Percentiles rank a stretch among this genome's conserved stretches.
Conservation (phyloP, 2,329 filamentous ascomycete species). For the Sclerotinia trifoliorum region DNA sequence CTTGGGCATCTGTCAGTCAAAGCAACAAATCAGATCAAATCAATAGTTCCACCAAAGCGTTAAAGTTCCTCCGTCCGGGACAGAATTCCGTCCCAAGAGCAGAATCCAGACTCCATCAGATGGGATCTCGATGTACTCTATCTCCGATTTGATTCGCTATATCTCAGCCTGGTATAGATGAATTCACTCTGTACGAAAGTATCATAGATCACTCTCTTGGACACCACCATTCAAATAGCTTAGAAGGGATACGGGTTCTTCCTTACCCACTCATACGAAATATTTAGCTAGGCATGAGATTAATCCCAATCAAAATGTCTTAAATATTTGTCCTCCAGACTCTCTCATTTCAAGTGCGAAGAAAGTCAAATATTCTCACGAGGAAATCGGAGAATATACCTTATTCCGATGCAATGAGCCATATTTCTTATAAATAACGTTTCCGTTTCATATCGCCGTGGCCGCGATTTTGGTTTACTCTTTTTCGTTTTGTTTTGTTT, state of each 20-base stretch:
- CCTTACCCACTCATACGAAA: background rate
- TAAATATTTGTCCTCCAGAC: no score
- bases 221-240: background rate
- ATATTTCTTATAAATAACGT: background rate
- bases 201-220: background rate
- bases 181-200: constrained; percentile 1
- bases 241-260: background rate
- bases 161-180: constrained; percentile 10
- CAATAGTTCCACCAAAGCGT: background rate
- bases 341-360: no score
- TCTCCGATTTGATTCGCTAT: background rate
- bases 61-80: background rate
- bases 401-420: background rate
- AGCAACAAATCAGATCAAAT: background rate
- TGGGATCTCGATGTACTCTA: background rate
- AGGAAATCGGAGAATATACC: no score
- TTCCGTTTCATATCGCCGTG: background rate
- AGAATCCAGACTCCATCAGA: background rate
- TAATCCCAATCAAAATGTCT: no score
- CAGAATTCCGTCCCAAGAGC: background rate
- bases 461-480: background rate
- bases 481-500: no score
- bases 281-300: background rate
- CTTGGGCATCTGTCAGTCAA: background rate
- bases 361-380: no score